Percentiles rank a stretch among this genome's conserved stretches.
Evolutionary conservation across 2,329 filamentous ascomycete genomes (phyloP).

Genomic region (Pyrenophora seminiperda): DNA sequence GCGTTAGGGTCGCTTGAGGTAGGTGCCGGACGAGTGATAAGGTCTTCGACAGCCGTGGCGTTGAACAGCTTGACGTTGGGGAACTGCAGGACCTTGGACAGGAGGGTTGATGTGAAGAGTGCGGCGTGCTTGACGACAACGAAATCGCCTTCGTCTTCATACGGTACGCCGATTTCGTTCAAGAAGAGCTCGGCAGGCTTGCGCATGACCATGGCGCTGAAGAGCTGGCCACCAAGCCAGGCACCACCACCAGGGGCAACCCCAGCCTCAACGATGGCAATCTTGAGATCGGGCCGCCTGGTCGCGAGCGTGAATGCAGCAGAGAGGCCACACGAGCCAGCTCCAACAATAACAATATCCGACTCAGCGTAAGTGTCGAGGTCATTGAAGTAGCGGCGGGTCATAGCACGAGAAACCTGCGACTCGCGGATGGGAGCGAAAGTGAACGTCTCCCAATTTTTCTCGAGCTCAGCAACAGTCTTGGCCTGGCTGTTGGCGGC

Average conservation of each 20-base stretch:
- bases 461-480: slow-evolving; percentile 68
- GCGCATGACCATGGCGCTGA: slow-evolving; percentile 94
- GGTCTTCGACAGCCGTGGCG: slow-evolving; percentile 86
- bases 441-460: slow-evolving; percentile 79
- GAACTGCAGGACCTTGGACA: slow-evolving; percentile 81
- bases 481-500: slow-evolving; percentile 55
- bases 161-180: slow-evolving; percentile 78
- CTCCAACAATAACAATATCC: slow-evolving; percentile 91
- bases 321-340: slow-evolving; percentile 84
- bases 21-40: slow-evolving; percentile 74
- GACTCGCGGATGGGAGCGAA: slow-evolving; percentile 90
- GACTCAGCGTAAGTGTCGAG: slow-evolving; percentile 88
- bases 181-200: slow-evolving; percentile 89
- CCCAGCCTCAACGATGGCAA: slow-evolving; percentile 86
- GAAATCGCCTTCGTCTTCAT: slow-evolving; percentile 84
- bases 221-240: slow-evolving; percentile 92
- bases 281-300: slow-evolving; percentile 85
- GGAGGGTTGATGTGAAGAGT: slow-evolving; percentile 85
- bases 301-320: slow-evolving; percentile 84
- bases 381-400: slow-evolving; percentile 88
- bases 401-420: slow-evolving; percentile 93
- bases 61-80: slow-evolving; percentile 98
- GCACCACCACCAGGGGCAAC: slow-evolving; percentile 85
- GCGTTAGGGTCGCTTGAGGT: slow-evolving; percentile 52
- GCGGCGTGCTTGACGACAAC: slow-evolving; percentile 95